Evolutionary conservation across 257 asterid species (phyloP), one percentile per base, ranked within the genome.

Genomic region (Avicennia marina): DNA sequence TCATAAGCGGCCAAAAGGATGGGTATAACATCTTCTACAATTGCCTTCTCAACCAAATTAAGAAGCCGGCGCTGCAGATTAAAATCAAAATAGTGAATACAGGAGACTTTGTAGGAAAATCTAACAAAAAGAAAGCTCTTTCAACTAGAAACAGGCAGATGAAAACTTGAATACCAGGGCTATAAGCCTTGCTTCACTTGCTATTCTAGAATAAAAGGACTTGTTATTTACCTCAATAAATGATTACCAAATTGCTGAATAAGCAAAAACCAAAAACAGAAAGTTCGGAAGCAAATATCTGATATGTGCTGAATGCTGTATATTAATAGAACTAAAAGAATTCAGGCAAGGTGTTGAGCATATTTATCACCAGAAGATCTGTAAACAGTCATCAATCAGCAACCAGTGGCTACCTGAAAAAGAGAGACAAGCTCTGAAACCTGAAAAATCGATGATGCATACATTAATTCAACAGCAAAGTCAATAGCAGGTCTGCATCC

Each of bases 341-440:
- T 15, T 15, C 12, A 36, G 21, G 22, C 47, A 56, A 20, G 21
- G 12, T 58, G 25, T 20, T 25, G 21, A 58, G 26, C 40, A 52
- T 17, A 59, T 39, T 29, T 4, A 20, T 10, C 11, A 7, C 54
- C 43, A 11, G 53, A 40, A 46, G 16, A 66, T 3, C 4, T 38
- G 27, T 34, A 17, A 19, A 6, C 3, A 6, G 36, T 13, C 19
- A 11, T 53, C 18, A 4, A 45, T 13, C n/a, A 42, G 53, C 7
- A 22, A 33, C 44, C 31, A 22, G 43, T 17, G 20, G 22, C 50
- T 42, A 82, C 95, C 91, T 79, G 80, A 72, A 75, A 80, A 62
- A 82, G 83, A 10, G 89, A 82, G 26, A 75, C 88, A 9, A 82
- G 84, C 76, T 85, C 95, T 0, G 81, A 32, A 15, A 85, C 74